Evolutionary conservation across 2,329 filamentous ascomycete species (phyloP).

Genomic region (Scedosporium dehoogii): DNA sequence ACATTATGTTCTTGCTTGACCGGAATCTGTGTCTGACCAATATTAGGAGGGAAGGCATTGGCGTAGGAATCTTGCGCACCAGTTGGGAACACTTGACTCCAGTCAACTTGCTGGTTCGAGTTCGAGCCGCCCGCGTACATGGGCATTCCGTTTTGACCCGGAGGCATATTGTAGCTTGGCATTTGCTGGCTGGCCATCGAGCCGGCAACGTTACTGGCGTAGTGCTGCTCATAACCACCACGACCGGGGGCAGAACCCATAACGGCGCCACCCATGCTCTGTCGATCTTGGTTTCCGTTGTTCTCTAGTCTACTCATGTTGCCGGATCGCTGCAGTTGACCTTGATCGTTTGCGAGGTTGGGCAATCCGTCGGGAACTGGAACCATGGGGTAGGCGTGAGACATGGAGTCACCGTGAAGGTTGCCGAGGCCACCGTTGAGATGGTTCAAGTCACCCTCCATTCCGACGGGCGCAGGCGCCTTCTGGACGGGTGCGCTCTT

Average conservation of each 20-base stretch:
- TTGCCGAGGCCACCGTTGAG: constrained; percentile 52
- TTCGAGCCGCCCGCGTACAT: constrained; percentile 51
- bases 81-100: constrained; percentile 70
- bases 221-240: constrained; percentile 39
- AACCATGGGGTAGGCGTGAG: constrained; percentile 41
- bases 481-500: constrained; percentile 54
- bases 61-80: constrained; percentile 58
- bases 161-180: constrained; percentile 54
- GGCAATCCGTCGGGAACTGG: constrained; percentile 47
- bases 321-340: constrained; percentile 51
- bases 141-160: constrained; percentile 52
- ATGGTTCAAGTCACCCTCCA: constrained; percentile 46
- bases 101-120: constrained; percentile 59
- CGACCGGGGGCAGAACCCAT: constrained; percentile 35
- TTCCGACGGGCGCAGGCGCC: constrained; percentile 35
- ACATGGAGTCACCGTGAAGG: constrained; percentile 46
- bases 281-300: constrained; percentile 44
- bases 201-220: constrained; percentile 46
- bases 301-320: constrained; percentile 50
- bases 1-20: constrained; percentile 57
- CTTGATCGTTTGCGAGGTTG: constrained; percentile 51
- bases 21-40: constrained; percentile 59
- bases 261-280: constrained; percentile 41
- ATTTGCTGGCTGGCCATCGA: constrained; percentile 58
- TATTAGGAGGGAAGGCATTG: constrained; percentile 54